Conservation (phyloP, 1,139 yeast species). For the Cylindricascospora bacillispora region DNA sequence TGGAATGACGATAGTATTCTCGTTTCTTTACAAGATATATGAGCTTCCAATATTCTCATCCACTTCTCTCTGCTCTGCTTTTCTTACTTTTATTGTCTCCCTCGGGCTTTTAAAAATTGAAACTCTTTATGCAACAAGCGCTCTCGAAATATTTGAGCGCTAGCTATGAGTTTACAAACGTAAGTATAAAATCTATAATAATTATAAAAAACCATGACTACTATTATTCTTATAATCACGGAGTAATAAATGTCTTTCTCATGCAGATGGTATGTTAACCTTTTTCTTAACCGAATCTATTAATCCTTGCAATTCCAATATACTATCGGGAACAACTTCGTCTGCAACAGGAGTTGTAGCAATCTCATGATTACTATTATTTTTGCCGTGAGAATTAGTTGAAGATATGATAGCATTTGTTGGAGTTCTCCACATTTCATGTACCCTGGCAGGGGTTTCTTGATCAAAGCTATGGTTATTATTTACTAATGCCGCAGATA, state of each 20-base stretch:
- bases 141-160: too few species aligned
- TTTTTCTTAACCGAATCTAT: slow-evolving; percentile 21
- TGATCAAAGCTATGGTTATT: neutral
- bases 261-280: slow-evolving; percentile 5
- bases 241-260: neutral
- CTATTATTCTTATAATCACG: neutral
- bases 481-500: neutral
- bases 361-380: neutral
- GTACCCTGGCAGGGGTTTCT: slow-evolving; percentile 4
- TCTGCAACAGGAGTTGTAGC: neutral
- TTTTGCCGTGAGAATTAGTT: neutral
- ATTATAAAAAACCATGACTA: neutral
- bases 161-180: neutral
- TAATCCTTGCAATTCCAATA: slow-evolving; percentile 17
- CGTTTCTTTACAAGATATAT: too few species aligned
- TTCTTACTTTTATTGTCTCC: too few species aligned
- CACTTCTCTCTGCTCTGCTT: too few species aligned
- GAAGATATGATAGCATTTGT: slow-evolving; percentile 6
- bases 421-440: slow-evolving; percentile 12
- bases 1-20: too few species aligned
- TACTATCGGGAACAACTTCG: slow-evolving; percentile 6
- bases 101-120: too few species aligned
- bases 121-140: too few species aligned
- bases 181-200: neutral
- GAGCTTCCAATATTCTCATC: too few species aligned